Percentiles rank a stretch among this genome's conserved stretches.
phyloP scores from a whole-genome alignment of 306 rosid genomes.

The Quercus variabilis region DNA sequence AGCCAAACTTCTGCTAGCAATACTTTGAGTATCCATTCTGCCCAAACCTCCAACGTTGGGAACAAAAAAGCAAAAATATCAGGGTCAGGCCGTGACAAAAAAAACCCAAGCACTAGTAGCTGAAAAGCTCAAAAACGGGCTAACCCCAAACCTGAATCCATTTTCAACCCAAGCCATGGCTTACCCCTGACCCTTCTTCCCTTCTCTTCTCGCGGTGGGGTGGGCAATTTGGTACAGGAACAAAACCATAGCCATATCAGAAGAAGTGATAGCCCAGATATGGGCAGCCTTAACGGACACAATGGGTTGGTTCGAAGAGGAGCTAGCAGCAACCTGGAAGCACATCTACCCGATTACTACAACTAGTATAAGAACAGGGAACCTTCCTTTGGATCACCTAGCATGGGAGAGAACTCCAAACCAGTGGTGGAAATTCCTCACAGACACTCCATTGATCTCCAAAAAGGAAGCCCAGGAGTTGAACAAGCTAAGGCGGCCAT shows the following conservation, averaged over 20 bases:
- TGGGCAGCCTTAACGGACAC: accelerated
- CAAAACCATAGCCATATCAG: accelerated
- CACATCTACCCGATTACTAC: accelerated
- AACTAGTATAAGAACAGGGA: accelerated
- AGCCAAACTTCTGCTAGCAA: accelerated
- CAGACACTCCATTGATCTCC: accelerated
- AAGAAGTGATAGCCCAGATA: no score
- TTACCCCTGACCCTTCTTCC: no score
- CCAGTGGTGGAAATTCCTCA: no score
- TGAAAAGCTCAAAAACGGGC: accelerated
- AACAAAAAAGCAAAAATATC: accelerated
- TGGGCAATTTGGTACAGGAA: no score
- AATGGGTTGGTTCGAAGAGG: no score
- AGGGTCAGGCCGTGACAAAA: accelerated
- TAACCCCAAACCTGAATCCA: accelerated
- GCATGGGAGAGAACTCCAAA: no score
- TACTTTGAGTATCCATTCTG: accelerated
- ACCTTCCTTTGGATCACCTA: no score
- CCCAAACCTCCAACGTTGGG: accelerated
- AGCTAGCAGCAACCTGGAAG: accelerated
- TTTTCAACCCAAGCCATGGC: no score
- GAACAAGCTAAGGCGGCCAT: no score
- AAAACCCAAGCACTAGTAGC: accelerated
- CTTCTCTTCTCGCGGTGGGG: no score
- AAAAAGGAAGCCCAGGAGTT: no score